Evolutionary conservation across 192 early-diverging fungal genomes (phyloP), one percentile per base, ranked within the genome.

Genomic region (Podochytrium sp.): DNA sequence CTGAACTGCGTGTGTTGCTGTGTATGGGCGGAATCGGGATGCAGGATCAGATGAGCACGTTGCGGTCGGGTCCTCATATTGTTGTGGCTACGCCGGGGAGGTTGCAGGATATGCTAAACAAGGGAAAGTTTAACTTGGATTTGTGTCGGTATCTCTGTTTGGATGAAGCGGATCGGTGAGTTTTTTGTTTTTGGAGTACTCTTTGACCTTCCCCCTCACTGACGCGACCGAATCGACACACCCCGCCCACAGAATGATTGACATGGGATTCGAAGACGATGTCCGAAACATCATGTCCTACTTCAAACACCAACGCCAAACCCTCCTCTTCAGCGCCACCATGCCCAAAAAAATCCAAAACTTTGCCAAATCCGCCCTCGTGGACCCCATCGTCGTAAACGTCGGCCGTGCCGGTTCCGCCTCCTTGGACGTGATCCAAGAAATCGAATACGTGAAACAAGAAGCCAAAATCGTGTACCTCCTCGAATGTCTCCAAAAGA

Each of bases 321-420:
- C 97, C 1, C 85, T 99, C n/a, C 80, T 99, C 10, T 99, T 96
- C 73, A 94, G 92, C 32, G 95, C 95, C 33, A 96, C 95, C 6
- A 96, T 99, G 97, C 97, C 97, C 12, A 95, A 96, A 77, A 97
- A 98, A 84, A 98, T 99, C 71, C 97, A 97, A 78, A 92, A 97
- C 73, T 99, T 99, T 83, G 97, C 97, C 2, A 78, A 87, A 47
- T 91, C 91, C 0, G 92, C 97, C 0, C 86, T 99, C 1, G 93
- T 97, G 23, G 78, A 91, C 62, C 97, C 97, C 0, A 83, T 95
- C 12, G 89, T 94, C 1, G 96, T 99, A n/a, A 99, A 99, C 77
- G 97, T 99, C 34, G 96, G 97, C 56, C 92, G 97, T 70, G 95
- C 97, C 35, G 97, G 97, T 61, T 94, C 94, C 6, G 96, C 97